phyloP scores from a whole-genome alignment of 2,329 filamentous ascomycete genomes.

The Dendrostoma leiphaemia region DNA sequence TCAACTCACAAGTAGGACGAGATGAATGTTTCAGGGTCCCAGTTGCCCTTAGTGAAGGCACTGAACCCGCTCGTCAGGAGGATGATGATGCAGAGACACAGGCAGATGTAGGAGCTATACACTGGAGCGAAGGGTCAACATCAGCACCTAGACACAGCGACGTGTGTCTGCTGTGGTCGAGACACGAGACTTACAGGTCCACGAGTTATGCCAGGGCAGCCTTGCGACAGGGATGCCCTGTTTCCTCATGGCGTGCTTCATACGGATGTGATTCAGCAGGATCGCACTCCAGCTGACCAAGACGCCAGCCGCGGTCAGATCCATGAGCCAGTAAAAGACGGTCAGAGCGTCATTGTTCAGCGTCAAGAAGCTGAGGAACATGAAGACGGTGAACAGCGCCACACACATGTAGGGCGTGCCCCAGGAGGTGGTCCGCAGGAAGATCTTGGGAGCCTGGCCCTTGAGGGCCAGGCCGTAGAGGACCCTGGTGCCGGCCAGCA shows the following conservation, averaged over 20 bases:
- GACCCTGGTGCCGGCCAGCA: slow-evolving; percentile 58
- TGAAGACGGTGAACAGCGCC: slow-evolving; percentile 50
- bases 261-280: slow-evolving; percentile 57
- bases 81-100: slow-evolving; percentile 62
- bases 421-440: slow-evolving; percentile 48
- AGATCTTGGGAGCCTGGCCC: slow-evolving; percentile 55
- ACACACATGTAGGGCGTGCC: slow-evolving; percentile 59
- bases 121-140: slow-evolving; percentile 31
- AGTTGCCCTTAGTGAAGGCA: slow-evolving; percentile 59
- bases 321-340: slow-evolving; percentile 65
- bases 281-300: slow-evolving; percentile 63
- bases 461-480: slow-evolving; percentile 60
- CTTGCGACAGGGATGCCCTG: slow-evolving; percentile 49
- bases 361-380: slow-evolving; percentile 57
- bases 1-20: slow-evolving; percentile 59
- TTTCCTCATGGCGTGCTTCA: slow-evolving; percentile 51
- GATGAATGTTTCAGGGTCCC: slow-evolving; percentile 56
- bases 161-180: neutral
- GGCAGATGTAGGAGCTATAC: slow-evolving; percentile 58
- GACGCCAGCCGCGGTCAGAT: slow-evolving; percentile 60
- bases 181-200: slow-evolving; percentile 49
- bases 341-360: slow-evolving; percentile 56
- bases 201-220: slow-evolving; percentile 62
- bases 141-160: slow-evolving; percentile 6
- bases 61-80: slow-evolving; percentile 69